Conservation (phyloP, 345 rosid species). For the Gossypium australe region DNA sequence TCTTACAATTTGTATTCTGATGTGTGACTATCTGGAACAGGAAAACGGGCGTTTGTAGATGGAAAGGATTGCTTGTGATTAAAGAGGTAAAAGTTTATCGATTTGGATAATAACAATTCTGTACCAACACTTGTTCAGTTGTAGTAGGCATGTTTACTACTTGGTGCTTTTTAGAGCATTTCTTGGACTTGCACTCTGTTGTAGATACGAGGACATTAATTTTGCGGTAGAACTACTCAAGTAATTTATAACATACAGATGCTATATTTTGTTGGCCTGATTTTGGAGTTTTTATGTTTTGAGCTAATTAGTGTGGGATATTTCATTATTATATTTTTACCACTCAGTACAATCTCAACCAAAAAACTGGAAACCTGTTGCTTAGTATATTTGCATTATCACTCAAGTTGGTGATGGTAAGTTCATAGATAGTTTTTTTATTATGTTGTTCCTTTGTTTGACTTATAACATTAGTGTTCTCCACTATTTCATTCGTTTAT, state of each 20-base stretch:
- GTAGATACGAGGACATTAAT: no score
- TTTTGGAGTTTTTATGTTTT: not conserved
- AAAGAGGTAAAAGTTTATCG: not conserved
- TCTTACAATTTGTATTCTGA: not conserved
- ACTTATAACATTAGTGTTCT: not conserved
- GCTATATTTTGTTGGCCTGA: not conserved
- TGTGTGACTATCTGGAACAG: constrained; percentile 7
- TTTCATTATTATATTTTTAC: not conserved
- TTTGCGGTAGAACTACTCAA: not conserved
- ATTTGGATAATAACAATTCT: not conserved
- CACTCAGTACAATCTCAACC: not conserved
- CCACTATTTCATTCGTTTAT: not conserved
- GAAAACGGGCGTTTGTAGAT: not conserved
- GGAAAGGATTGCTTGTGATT: not conserved
- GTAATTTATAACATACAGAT: not conserved
- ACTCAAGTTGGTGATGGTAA: not conserved
- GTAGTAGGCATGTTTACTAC: not conserved
- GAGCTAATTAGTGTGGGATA: not conserved
- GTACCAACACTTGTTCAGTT: not conserved
- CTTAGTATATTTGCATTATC: not conserved
- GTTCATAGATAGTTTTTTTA: not conserved
- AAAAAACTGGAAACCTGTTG: not conserved
- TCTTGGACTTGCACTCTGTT: not conserved
- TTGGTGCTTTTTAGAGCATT: not conserved
- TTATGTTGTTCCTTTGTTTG: not conserved